Evolutionary conservation across 345 rosid species (phyloP), one percentile per base, ranked within the genome.

Genomic region (Syzygium aqueum): DNA sequence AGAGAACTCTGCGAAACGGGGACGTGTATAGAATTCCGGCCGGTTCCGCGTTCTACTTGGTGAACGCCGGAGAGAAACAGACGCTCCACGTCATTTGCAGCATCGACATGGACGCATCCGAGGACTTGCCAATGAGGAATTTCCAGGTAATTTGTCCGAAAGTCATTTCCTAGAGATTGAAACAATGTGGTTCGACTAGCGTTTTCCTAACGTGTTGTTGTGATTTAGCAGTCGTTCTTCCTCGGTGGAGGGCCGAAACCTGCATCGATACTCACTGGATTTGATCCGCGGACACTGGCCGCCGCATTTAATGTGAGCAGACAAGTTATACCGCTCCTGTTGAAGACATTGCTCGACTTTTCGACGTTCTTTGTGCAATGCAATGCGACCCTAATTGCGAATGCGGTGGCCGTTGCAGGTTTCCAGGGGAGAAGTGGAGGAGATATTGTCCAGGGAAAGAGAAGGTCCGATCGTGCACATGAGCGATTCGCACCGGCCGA

Each of bases 1-100:
- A 96, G 85, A 92, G 90, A 90, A 63, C 63, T 30, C 46, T 96
- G 87, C 93, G 92, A 91, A 88, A 50, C 0, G 96, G 98, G 3
- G 99, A 97, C 85, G 87, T 95, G 28, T 95, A 92, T 57, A 85
- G 92, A 88, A 90, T 97, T 53, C 94, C 94, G 0, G 95, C 98
- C 37, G 99, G 99, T 85, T 94, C 97, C 37, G 92, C 95, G 8
- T 96, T 97, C 89, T 96, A 97, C 92, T 87, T 97, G 90, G 90
- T 91, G 56, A 97, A 97, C 91, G 86, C 91, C 3, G 94, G 89
- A 8, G 93, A 86, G 77, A 93, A 92, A 14, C 96, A 95, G 89
- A 92, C 94, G 83, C 99, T 96, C 90, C 95, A 93, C 33, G 88
- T 93, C 80, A 90, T 95, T 87, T 92, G 94, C 89, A 94, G 96